A percentile compares a stretch with the other conserved stretches of the same genome.
Evolutionary conservation across 352 stramenopile genomes (phyloP).

Genomic region (Pythium brachiatum): DNA sequence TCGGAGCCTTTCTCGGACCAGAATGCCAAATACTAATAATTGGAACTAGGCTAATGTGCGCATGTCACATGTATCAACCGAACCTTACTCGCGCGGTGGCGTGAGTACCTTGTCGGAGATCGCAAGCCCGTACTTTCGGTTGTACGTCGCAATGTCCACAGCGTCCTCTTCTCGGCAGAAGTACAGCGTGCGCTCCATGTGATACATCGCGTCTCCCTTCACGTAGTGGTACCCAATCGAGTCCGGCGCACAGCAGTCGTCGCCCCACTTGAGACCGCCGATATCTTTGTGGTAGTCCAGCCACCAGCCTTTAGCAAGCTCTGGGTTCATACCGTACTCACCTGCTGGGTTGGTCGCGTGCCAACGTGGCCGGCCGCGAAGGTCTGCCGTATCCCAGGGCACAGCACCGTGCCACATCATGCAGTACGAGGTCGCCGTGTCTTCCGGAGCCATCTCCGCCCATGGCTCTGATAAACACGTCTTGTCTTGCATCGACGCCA

Average conservation of each 20-base stretch:
- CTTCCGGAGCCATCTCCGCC: neutral
- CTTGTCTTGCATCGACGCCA: neutral
- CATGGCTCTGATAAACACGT: neutral
- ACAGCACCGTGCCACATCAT: neutral
- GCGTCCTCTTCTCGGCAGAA: slow-evolving; percentile 53
- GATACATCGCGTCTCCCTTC: slow-evolving; percentile 60
- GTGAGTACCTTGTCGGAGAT: neutral
- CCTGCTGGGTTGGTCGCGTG: neutral
- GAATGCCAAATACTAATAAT: too few relatives aligned
- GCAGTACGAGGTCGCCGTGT: neutral
- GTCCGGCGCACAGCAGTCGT: slow-evolving; percentile 54
- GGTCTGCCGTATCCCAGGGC: neutral
- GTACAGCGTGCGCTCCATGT: slow-evolving; percentile 68
- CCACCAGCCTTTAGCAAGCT: slow-evolving; percentile 53
- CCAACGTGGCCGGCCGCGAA: neutral
- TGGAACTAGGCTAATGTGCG: too few relatives aligned
- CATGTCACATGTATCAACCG: too few relatives aligned
- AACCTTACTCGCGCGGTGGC: neutral
- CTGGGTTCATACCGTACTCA: neutral
- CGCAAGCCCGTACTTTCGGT: neutral
- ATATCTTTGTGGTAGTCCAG: slow-evolving; percentile 68
- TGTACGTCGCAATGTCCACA: slow-evolving; percentile 10
- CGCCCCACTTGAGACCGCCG: slow-evolving; percentile 51
- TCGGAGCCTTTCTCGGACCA: too few relatives aligned
- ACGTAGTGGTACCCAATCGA: slow-evolving; percentile 77